phyloP scores from a whole-genome alignment of 1,284 basidiomycete species.

The Malassezia slooffiae region DNA sequence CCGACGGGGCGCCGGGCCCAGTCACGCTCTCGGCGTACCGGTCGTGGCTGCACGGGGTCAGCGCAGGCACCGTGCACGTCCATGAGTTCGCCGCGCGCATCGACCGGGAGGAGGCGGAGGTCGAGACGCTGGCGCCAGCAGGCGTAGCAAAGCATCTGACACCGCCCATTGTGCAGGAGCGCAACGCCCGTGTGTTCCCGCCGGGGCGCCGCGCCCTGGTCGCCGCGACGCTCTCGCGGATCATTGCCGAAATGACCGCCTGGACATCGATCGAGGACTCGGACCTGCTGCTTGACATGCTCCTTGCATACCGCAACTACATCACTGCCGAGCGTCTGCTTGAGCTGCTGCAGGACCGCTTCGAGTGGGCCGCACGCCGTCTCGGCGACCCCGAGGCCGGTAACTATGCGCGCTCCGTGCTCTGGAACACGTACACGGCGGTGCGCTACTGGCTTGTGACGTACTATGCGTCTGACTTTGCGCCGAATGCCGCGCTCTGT shows the following conservation, averaged over 20 bases:
- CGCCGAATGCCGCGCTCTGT: conserved; percentile 1
- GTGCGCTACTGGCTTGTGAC: conserved; percentile 7
- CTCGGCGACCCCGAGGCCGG: not conserved
- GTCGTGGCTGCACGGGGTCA: not conserved
- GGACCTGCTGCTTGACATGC: conserved; percentile 10
- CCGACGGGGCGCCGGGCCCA: too few species aligned
- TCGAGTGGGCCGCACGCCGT: conserved; percentile 12
- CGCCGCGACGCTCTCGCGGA: conserved; percentile 11
- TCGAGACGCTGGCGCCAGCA: not conserved
- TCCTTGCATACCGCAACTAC: conserved; percentile 11
- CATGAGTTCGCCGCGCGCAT: conserved; percentile 6
- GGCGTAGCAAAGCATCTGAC: too few species aligned
- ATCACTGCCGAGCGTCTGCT: conserved; percentile 7
- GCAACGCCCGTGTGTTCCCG: conserved; percentile 3
- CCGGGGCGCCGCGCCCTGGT: conserved; percentile 4
- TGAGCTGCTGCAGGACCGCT: conserved; percentile 9
- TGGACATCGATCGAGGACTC: conserved; percentile 1
- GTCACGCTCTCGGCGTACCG: too few species aligned
- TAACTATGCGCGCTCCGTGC: conserved; percentile 1
- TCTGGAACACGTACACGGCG: conserved; percentile 8
- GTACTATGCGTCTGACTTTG: conserved; percentile 11
- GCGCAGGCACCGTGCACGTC: not conserved
- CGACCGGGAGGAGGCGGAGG: conserved; percentile 1
- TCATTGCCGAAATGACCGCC: conserved; percentile 15
- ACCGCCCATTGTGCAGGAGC: too few species aligned